Conservation (phyloP, 2,329 filamentous ascomycete genomes). For the Thermomyces lanuginosus region DNA sequence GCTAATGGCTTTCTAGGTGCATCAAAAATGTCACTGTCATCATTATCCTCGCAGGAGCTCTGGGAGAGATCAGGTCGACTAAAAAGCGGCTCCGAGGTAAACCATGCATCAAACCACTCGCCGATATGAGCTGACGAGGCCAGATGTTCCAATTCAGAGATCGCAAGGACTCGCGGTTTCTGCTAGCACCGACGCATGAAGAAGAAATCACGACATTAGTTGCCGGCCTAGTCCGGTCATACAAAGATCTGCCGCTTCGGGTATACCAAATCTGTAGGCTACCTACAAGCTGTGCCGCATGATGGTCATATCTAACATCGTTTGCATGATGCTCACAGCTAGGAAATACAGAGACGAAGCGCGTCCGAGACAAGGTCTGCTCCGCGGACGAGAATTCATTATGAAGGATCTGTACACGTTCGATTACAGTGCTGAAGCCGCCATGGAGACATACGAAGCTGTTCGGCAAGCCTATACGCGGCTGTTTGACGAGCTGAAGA, state of each 20-base stretch:
- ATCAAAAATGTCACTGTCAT: slow-evolving; percentile 67
- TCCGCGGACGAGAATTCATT: slow-evolving; percentile 77
- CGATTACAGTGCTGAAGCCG: slow-evolving; percentile 50
- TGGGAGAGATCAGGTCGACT: slow-evolving; percentile 76
- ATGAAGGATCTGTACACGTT: slow-evolving; percentile 99
- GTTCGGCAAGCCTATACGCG: slow-evolving; percentile 58
- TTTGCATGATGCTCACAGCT: slow-evolving; percentile 30
- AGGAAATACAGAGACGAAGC: slow-evolving; percentile 91
- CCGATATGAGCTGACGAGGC: slow-evolving; percentile 5
- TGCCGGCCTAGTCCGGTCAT: slow-evolving; percentile 55
- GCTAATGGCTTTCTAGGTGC: slow-evolving; percentile 38
- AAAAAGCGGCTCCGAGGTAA: slow-evolving; percentile 58
- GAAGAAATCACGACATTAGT: slow-evolving; percentile 86
- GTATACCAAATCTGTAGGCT: slow-evolving; percentile 72
- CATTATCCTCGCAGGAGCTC: slow-evolving; percentile 66
- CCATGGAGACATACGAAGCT: slow-evolving; percentile 61
- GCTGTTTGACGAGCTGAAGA: slow-evolving; percentile 65
- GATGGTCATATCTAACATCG: slow-evolving; percentile 4
- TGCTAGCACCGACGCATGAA: slow-evolving; percentile 86
- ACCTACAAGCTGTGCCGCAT: background rate
- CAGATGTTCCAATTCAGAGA: slow-evolving; percentile 69
- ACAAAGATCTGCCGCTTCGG: slow-evolving; percentile 69
- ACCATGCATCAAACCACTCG: slow-evolving; percentile 5
- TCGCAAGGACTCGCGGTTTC: slow-evolving; percentile 54
- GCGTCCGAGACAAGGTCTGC: slow-evolving; percentile 69